Base-by-base conservation (phyloP, 257 asterid species). In the Osmanthus fragrans region DNA sequence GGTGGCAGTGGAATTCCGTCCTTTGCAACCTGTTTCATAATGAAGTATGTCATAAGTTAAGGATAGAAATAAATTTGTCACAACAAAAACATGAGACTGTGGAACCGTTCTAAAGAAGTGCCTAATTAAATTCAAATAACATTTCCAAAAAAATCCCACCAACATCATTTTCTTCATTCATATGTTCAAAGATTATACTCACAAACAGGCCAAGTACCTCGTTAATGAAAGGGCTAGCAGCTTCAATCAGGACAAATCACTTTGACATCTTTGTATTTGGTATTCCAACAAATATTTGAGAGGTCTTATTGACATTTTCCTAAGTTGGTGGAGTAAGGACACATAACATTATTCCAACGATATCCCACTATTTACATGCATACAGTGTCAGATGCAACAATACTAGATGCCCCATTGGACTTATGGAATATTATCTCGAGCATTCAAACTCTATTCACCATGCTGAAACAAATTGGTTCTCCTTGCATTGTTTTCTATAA, bases 1-100 rank as follows among this genome's bases (percentile, higher is more conserved):
- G 86, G 77, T 34, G 99, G 98, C 76, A 95, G 88, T 29, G 96
- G 90, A 81, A 95, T 93, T 76, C 99, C 99, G 67, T 90, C 97
- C 88, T 91, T 89, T 0, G 97, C 99, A 12, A 91, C 96, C 99
- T 95, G 91, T 77, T 80, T 73, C 74, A 75, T 12, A 80, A 73
- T 7, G 60, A 72, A 81, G 19, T 34, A 36, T 65, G 7, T 27
- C 65, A 37, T 34, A 29, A 71, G 73, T 21, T 32, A 74, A 29
- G 73, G 73, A 34, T 13, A 51, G 19, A 16, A 36, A 70, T 54
- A 23, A 65, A n/a, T 37, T 29, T 19, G 49, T 49, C 51, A 36
- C 34, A 34, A 36, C 3, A 56, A 71, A 42, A 19, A 45, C 58
- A 69, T 34, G 18, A 11, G 51, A 42, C 12, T 42, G 51, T 54